Evolutionary conservation across 2,329 filamentous ascomycete genomes (phyloP), one percentile per base, ranked within the genome.

Genomic region (Curvularia eragrostidis): DNA sequence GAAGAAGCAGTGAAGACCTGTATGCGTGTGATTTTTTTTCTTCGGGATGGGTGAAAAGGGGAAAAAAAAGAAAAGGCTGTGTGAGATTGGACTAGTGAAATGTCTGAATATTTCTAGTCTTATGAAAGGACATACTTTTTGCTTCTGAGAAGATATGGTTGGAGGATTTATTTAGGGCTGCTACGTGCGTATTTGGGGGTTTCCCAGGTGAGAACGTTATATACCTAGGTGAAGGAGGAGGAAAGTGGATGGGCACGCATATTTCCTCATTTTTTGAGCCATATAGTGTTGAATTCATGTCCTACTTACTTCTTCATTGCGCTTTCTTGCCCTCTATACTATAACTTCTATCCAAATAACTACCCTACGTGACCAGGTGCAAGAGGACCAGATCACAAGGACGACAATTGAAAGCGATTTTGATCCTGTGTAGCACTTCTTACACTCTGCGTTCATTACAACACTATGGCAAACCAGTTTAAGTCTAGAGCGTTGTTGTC

Each of bases 1-100:
- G 65, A 76, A 76, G 72, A 76, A 74, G 70, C 70, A 74, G 60
- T 72, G 26, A 58, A 46, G 18, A n/a, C n/a, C n/a, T n/a, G n/a
- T n/a, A n/a, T n/a, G n/a, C n/a, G n/a, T n/a, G n/a, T n/a, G n/a
- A n/a, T n/a, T n/a, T n/a, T n/a, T n/a, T n/a, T n/a, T n/a, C n/a
- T n/a, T n/a, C n/a, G n/a, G n/a, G n/a, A n/a, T n/a, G n/a, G n/a
- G n/a, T n/a, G 12, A 15, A 6, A 15, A 34, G n/a, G 13, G 26
- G 26, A 28, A n/a, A 15, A 41, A 19, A 38, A 18, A 28, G 8
- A 30, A n/a, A 38, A 21, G 23, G 9, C 41, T 48, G 19, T 44
- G 23, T 26, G 18, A 19, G 46, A 50, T 23, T 13, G 42, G 19
- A n/a, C n/a, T 43, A 15, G 5, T 2, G 41, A 10, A 9, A 34